phyloP scores from a whole-genome alignment of 2,329 filamentous ascomycete genomes.

The Diaporthe sp. region DNA sequence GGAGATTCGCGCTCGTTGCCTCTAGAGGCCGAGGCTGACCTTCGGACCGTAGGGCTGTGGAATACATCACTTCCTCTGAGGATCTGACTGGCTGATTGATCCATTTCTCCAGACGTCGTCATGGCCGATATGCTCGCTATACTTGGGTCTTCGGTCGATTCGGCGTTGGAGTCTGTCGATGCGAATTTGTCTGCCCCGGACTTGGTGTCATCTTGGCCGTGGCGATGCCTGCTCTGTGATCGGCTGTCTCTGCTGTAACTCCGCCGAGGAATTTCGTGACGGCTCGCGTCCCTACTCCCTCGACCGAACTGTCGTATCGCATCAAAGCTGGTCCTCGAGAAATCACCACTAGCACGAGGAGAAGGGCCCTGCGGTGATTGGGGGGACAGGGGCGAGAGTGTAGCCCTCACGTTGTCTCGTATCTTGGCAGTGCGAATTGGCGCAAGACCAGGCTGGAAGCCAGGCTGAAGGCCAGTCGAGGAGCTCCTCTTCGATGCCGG shows the following conservation, averaged over 20 bases:
- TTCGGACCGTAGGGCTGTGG: conserved; percentile 78
- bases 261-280: conserved; percentile 61
- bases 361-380: conserved; percentile 59
- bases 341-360: conserved; percentile 69
- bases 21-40: conserved; percentile 59
- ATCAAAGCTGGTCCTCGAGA: conserved; percentile 68
- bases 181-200: conserved; percentile 68
- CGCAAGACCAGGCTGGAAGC: conserved; percentile 45
- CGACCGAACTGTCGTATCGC: conserved; percentile 61
- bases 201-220: conserved; percentile 59
- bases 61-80: conserved; percentile 90
- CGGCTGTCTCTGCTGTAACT: conserved; percentile 74
- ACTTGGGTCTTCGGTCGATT: conserved; percentile 79
- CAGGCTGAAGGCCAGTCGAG: conserved; percentile 35
- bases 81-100: conserved; percentile 92
- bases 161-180: conserved; percentile 81
- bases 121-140: conserved; percentile 73
- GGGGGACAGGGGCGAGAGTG: conserved; percentile 67
- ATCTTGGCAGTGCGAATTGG: conserved; percentile 57
- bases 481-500: conserved; percentile 43
- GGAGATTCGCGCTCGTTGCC: conserved; percentile 41
- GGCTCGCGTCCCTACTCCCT: conserved; percentile 68
- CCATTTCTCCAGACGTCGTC: conserved; percentile 76
- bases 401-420: conserved; percentile 72
- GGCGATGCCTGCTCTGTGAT: conserved; percentile 64